A percentile compares a stretch with the other conserved stretches of the same genome.
Conservation (phyloP, 2,329 filamentous ascomycete genomes). For the Claviceps monticola region DNA sequence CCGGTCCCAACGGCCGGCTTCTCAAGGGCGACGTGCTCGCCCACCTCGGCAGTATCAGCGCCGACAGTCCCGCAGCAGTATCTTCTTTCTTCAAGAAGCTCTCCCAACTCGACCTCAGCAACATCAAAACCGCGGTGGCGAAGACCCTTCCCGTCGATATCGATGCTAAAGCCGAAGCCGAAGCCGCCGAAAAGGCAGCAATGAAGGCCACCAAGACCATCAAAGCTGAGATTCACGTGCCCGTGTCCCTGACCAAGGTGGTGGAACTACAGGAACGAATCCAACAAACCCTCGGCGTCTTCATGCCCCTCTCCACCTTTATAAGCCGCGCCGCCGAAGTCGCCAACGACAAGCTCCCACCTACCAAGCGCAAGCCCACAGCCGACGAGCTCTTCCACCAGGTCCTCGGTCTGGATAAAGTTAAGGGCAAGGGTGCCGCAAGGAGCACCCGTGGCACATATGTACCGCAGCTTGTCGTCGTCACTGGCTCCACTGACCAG, state of each 20-base stretch:
- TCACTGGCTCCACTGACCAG: conserved; percentile 26
- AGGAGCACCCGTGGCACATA: conserved; percentile 48
- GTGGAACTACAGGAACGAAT: conserved; percentile 71
- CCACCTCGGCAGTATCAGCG: conserved; percentile 65
- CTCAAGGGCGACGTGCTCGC: conserved; percentile 93
- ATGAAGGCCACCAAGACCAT: conserved; percentile 18
- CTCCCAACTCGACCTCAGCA: conserved; percentile 79
- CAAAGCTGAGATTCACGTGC: conserved; percentile 47
- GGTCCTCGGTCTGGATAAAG: conserved; percentile 55
- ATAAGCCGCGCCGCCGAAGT: conserved; percentile 71
- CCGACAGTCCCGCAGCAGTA: conserved; percentile 56
- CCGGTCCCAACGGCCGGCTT: conserved; percentile 74
- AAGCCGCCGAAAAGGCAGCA: too few species aligned
- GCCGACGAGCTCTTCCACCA: conserved; percentile 81
- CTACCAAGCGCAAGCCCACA: conserved; percentile 45
- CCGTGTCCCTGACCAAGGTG: conserved; percentile 67
- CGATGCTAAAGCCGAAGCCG: too few species aligned
- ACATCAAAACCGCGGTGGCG: conserved; percentile 67
- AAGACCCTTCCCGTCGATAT: conserved; percentile 18
- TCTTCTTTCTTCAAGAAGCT: conserved; percentile 62
- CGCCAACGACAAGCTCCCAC: conserved; percentile 77
- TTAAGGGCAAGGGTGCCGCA: conserved; percentile 19
- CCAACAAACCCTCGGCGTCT: conserved; percentile 61
- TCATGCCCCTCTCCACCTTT: conserved; percentile 74
- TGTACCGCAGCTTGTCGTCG: conserved; percentile 54